Evolutionary conservation across 31 red algal species (phyloP), one percentile per base, ranked within the genome.

Genomic region (Bonnemaisonia californica): DNA sequence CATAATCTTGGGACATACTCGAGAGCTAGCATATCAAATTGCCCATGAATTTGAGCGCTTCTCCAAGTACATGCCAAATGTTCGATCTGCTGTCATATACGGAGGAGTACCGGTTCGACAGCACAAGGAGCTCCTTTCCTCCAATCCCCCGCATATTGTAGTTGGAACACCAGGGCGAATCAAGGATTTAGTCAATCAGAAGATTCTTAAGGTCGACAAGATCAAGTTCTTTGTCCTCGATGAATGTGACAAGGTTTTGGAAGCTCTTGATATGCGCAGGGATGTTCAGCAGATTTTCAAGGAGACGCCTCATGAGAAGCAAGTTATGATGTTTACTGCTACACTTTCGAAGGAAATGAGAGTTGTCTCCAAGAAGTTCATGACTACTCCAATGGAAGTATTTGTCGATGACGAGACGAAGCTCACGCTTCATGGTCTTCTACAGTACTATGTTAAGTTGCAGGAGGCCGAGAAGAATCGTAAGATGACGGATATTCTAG

Each of bases 281-380:
- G 92, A 93, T 84, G 87, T 97, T 80, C 96, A 98, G 73, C 59
- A 91, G 47, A 98, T 98, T n/a, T 98, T 98, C 90, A 81, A 59
- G 8, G 85, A 86, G 73, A 98, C 96, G 13, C 96, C 92, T 27
- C 83, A 89, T 62, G 87, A 93, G 30, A 98, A 98, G 71, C 95
- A 98, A 77, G 91, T 98, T 24, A 94, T 98, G 91, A 98, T 98
- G 95, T 98, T 98, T 55, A 90, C 91, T 27, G 95, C 95, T 21
- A 98, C 95, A 3, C 69, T 98, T 54, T 74, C 88, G 7, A 88
- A 90, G 70, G 92, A 94, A 75, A 95, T 94, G 59, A 82, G 95
- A 8, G 48, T 39, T 39, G 86, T 94, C 19, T 81, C 80, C 13
- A 94, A 94, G 86, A 94, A 98, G 56, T 98, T 98, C 34, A 85